These are phyloP conservation scores for Nymphaea thermarum DNA, from an alignment of 164 flowering plant species.

Conservation along the genomic window DNA sequence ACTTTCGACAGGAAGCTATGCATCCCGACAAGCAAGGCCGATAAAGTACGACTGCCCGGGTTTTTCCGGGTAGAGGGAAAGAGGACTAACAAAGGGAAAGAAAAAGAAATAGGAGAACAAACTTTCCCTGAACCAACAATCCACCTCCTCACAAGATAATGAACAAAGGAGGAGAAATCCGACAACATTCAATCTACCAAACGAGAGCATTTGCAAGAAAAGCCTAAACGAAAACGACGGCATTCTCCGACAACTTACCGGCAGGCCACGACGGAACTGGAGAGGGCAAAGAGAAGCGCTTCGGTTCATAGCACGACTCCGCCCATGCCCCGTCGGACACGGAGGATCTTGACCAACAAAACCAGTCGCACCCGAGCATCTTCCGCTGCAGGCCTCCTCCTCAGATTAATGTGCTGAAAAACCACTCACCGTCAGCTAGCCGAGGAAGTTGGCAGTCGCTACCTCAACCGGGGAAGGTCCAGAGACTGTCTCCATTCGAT, in stretches of 20 bases:
- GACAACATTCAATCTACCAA: neutral
- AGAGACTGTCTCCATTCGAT: neutral
- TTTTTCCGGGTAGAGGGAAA: too few relatives aligned
- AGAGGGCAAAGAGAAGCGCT: constrained; percentile 53
- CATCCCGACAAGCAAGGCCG: too few relatives aligned
- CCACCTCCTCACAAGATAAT: neutral
- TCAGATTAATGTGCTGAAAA: neutral
- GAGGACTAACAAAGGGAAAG: too few relatives aligned
- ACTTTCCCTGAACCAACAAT: neutral
- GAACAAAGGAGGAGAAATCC: neutral
- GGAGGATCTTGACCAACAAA: constrained; percentile 26
- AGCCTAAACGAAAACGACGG: neutral
- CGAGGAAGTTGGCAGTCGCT: neutral
- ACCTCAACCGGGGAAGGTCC: neutral
- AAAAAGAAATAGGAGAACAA: too few relatives aligned
- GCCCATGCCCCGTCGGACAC: constrained; percentile 13
- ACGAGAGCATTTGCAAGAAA: neutral
- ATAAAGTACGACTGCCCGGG: too few relatives aligned
- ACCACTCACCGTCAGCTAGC: neutral
- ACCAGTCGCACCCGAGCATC: constrained; percentile 52
- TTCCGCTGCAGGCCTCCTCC: constrained; percentile 2
- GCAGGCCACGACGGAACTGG: constrained; percentile 70
- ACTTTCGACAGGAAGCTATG: too few relatives aligned
- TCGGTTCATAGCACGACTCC: constrained; percentile 15
- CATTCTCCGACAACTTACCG: constrained; percentile 25